phyloP scores from a whole-genome alignment of 2,329 filamentous ascomycete species.

The Cytospora paraplurivora region DNA sequence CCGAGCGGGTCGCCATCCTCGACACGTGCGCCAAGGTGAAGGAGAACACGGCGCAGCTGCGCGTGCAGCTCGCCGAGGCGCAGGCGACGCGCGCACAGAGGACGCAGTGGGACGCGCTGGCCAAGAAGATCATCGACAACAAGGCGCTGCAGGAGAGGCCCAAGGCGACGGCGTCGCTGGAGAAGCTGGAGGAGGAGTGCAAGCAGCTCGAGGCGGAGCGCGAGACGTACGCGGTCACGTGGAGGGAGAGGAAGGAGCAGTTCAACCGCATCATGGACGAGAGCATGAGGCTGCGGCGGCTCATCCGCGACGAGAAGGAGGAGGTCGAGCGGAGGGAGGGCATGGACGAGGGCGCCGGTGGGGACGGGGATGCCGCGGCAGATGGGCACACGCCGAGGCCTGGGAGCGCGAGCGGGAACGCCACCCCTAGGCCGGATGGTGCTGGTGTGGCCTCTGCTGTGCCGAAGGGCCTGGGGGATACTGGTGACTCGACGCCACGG shows the following conservation, averaged over 20 bases:
- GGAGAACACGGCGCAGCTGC: conserved; percentile 71
- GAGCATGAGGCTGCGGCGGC: conserved; percentile 78
- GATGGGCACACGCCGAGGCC: conserved; percentile 54
- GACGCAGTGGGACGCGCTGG: conserved; percentile 84
- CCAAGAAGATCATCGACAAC: conserved; percentile 83
- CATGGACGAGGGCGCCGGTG: conserved; percentile 66
- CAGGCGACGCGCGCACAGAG: conserved; percentile 74
- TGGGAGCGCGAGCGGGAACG: conserved; percentile 53
- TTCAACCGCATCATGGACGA: conserved; percentile 89
- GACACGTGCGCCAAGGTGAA: conserved; percentile 76
- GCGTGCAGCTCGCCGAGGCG: conserved; percentile 74
- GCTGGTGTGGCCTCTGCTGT: conserved; percentile 37
- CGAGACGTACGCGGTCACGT: conserved; percentile 76
- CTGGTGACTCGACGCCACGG: conserved; percentile 33
- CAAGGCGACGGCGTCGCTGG: conserved; percentile 76
- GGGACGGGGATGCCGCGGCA: conserved; percentile 44
- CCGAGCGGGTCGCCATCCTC: conserved; percentile 77
- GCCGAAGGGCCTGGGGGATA: conserved; percentile 31
- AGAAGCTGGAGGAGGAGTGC: conserved; percentile 86
- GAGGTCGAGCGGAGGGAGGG: conserved; percentile 87
- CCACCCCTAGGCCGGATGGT: conserved; percentile 52
- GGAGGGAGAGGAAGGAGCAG: conserved; percentile 81
- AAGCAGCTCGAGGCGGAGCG: conserved; percentile 83
- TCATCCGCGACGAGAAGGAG: conserved; percentile 94
- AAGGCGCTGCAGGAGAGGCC: conserved; percentile 78